Evolutionary conservation across 78 protist genomes (phyloP).

Genomic region (Dictyostelium purpureum): DNA sequence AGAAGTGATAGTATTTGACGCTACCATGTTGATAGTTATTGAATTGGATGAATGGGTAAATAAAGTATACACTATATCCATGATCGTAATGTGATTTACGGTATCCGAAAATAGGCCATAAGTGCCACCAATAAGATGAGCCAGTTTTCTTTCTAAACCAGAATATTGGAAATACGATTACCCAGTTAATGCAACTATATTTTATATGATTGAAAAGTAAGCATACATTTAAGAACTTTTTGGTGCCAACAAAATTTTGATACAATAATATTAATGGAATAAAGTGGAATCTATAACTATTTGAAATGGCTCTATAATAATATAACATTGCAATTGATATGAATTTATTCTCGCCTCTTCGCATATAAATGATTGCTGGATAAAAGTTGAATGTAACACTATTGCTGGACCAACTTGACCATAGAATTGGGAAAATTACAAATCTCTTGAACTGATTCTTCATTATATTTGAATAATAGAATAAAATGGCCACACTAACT

Average conservation of each 20-base stretch:
- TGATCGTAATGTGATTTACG: neutral
- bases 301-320: neutral
- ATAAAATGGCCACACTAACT: neutral
- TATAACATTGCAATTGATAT: neutral
- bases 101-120: conserved; percentile 62
- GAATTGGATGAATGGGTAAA: conserved; percentile 34
- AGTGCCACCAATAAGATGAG: neutral
- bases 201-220: neutral
- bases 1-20: neutral
- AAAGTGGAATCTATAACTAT: neutral
- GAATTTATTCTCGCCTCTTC: neutral
- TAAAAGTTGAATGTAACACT: neutral
- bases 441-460: neutral
- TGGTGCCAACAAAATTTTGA: neutral
- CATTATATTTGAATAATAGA: neutral
- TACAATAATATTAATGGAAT: neutral
- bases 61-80: conserved; percentile 37
- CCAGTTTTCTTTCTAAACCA: conserved; percentile 21
- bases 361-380: conserved; percentile 4
- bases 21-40: conserved; percentile 12
- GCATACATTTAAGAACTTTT: neutral
- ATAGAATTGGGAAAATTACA: conserved; percentile 8
- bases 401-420: neutral
- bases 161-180: conserved; percentile 9
- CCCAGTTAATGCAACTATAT: neutral